Conservation (phyloP, 768 basidiomycete species). For the Postia placenta region DNA sequence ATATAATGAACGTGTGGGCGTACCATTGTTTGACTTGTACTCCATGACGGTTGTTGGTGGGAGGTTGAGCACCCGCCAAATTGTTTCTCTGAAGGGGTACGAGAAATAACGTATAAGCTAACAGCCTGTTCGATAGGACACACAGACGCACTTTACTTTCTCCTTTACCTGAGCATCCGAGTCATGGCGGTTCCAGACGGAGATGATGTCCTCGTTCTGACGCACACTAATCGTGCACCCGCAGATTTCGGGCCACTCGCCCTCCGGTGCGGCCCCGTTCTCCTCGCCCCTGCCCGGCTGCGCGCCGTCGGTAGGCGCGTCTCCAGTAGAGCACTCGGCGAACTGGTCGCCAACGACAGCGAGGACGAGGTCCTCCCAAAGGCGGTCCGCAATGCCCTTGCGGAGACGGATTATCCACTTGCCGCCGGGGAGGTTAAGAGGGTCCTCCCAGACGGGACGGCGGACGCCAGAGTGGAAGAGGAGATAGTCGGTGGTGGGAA, state of each 20-base stretch:
- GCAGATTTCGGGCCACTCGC: constrained; percentile 77
- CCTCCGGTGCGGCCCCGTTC: constrained; percentile 31
- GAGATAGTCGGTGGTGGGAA: constrained; percentile 90
- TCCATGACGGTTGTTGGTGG: constrained; percentile 81
- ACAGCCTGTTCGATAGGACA: neutral
- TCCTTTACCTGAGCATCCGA: constrained; percentile 71
- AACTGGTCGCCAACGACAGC: constrained; percentile 91
- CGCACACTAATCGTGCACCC: constrained; percentile 94
- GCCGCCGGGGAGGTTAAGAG: constrained; percentile 79
- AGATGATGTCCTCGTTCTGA: constrained; percentile 90
- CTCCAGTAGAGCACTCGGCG: constrained; percentile 50
- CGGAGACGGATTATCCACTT: constrained; percentile 94
- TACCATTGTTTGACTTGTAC: constrained; percentile 91
- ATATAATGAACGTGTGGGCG: constrained; percentile 10
- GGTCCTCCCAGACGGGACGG: constrained; percentile 95
- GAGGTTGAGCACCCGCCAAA: constrained; percentile 70
- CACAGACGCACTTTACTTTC: constrained; percentile 62
- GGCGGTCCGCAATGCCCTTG: constrained; percentile 84
- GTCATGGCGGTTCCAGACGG: constrained; percentile 86
- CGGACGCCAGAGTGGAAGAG: constrained; percentile 84
- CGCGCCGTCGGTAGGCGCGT: constrained; percentile 21
- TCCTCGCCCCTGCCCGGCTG: constrained; percentile 28
- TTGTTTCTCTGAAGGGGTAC: constrained; percentile 55
- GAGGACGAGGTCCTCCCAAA: constrained; percentile 88
- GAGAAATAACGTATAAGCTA: neutral